Evolutionary conservation across 1,284 basidiomycete species (phyloP).

Genomic region (Naganishia sp.): DNA sequence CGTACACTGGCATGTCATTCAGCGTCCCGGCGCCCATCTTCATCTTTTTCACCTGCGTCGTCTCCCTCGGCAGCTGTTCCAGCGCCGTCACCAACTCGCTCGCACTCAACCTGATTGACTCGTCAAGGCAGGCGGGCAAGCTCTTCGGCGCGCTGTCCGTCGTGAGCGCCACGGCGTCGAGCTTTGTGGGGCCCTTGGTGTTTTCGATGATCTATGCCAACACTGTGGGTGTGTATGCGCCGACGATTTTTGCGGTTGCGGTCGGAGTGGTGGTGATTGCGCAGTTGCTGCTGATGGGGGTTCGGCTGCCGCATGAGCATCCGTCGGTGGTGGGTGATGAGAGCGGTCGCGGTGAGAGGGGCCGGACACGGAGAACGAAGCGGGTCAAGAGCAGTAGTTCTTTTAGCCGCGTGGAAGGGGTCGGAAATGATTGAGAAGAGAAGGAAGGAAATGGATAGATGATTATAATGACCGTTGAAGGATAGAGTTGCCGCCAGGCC

Average conservation of each 20-base stretch:
- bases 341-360: conserved; percentile 28
- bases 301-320: conserved; percentile 35
- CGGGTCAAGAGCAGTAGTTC: conserved; percentile 37
- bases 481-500: neutral
- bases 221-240: conserved; percentile 46
- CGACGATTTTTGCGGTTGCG: conserved; percentile 47
- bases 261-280: conserved; percentile 38
- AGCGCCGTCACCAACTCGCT: conserved; percentile 48
- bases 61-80: conserved; percentile 44
- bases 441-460: neutral
- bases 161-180: conserved; percentile 45
- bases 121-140: conserved; percentile 45
- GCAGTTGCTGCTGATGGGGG: conserved; percentile 36
- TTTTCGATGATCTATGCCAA: conserved; percentile 46
- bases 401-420: neutral
- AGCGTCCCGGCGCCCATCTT: conserved; percentile 40
- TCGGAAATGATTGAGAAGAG: neutral
- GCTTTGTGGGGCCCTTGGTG: conserved; percentile 47
- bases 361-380: conserved; percentile 41
- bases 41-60: conserved; percentile 40
- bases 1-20: conserved; percentile 59
- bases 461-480: conserved; percentile 5
- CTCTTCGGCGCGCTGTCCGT: conserved; percentile 52
- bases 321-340: conserved; percentile 17
- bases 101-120: conserved; percentile 47